These are phyloP conservation scores for Beauveria rudraprayagi DNA, from an alignment of 2,329 filamentous ascomycete genomes.

Conservation along the genomic window DNA sequence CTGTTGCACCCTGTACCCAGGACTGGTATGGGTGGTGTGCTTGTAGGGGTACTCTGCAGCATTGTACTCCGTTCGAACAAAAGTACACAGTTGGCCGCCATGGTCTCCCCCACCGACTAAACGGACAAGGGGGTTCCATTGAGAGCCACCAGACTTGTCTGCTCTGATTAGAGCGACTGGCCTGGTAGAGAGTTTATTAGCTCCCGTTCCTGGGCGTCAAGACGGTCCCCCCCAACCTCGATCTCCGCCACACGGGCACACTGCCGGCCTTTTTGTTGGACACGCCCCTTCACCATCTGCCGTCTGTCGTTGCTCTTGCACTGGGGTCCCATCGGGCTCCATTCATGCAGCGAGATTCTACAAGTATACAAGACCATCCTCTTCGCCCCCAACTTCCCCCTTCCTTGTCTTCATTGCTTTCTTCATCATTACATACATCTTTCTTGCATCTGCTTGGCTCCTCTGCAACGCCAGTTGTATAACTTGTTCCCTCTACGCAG, in stretches of 20 bases:
- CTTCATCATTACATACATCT: constrained; percentile 1
- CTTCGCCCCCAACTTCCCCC: constrained; percentile 11
- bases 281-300: constrained; percentile 13
- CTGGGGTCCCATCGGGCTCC: constrained; percentile 12
- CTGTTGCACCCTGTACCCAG: not conserved
- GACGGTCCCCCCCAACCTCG: constrained; percentile 22
- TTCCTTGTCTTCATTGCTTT: constrained; percentile 7
- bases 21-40: not conserved
- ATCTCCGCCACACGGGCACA: constrained; percentile 29
- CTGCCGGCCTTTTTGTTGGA: constrained; percentile 35
- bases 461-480: not conserved
- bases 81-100: constrained; percentile 3
- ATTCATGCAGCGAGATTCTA: constrained; percentile 12
- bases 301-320: constrained; percentile 10
- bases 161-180: constrained; percentile 9
- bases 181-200: constrained; percentile 18
- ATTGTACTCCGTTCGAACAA: constrained; percentile 9
- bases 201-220: constrained; percentile 31
- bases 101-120: constrained; percentile 9
- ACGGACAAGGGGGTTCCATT: constrained; percentile 7
- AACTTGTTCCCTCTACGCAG: not conserved
- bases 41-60: constrained; percentile 6
- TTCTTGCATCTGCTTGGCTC: not conserved
- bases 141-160: constrained; percentile 2
- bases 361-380: constrained; percentile 12